A percentile compares a stretch with the other conserved stretches of the same genome.
Conservation (phyloP, 2,329 filamentous ascomycete species). For the Phaeosphaeriaceae sp. region DNA sequence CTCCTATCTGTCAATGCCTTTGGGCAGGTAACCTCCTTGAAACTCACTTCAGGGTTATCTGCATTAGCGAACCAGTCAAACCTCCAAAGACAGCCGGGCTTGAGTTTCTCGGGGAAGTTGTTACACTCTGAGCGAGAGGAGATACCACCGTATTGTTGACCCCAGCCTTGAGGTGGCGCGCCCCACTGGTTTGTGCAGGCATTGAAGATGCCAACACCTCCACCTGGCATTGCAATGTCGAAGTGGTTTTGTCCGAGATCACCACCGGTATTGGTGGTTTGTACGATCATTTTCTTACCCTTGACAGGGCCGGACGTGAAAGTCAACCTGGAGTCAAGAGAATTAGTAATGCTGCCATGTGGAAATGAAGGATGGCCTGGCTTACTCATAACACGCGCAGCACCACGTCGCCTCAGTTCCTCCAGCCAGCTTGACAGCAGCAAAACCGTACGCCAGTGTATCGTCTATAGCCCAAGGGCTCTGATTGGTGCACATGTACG, state of each 20-base stretch:
- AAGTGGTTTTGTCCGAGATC: constrained; percentile 47
- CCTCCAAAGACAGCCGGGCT: constrained; percentile 46
- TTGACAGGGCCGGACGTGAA: constrained; percentile 62
- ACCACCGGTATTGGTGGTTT: constrained; percentile 66
- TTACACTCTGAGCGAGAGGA: constrained; percentile 40
- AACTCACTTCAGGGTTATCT: constrained; percentile 42
- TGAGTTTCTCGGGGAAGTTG: constrained; percentile 42
- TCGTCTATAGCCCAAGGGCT: constrained; percentile 67
- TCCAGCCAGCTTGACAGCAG: constrained; percentile 64
- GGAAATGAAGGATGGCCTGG: not conserved
- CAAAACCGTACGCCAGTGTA: constrained; percentile 68
- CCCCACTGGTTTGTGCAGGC: constrained; percentile 43
- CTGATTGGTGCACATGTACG: constrained; percentile 67
- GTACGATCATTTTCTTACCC: constrained; percentile 69
- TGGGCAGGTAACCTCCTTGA: constrained; percentile 45
- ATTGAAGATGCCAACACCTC: constrained; percentile 46
- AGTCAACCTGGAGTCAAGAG: constrained; percentile 51
- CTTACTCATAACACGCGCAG: constrained; percentile 66
- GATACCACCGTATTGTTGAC: constrained; percentile 44
- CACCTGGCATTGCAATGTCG: constrained; percentile 47
- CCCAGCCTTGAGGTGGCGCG: constrained; percentile 43
- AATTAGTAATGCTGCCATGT: constrained; percentile 7
- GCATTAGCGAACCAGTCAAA: constrained; percentile 46
- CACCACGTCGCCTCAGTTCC: constrained; percentile 66
- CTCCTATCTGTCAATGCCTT: constrained; percentile 38